Evolutionary conservation across 805 yeast species (phyloP), one percentile per base, ranked within the genome.

Genomic region (Dipodascopsis tothii): DNA sequence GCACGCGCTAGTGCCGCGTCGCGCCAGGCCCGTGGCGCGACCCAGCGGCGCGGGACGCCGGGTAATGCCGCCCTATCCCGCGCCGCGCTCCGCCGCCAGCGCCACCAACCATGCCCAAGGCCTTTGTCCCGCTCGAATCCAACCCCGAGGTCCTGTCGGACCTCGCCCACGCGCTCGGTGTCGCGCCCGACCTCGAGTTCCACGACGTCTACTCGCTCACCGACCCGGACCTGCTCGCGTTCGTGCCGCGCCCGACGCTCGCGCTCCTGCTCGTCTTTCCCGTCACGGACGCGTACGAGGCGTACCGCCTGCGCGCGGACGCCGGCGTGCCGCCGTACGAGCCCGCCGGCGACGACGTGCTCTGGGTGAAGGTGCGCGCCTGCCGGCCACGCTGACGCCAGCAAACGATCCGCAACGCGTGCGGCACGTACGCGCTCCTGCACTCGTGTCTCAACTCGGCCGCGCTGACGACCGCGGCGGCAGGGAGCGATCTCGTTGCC

Each of bases 341-440:
- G 19, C 32, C 46, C 3, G 33, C 45, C 2, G 50, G 47, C 20
- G 59, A 50, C 49, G 65, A 56, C 4, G 67, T 78, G 14, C 52
- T 72, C n/a, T 92, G 97, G 96, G 77, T 80, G 3, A 45, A 39
- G 41, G 50, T 46, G 22, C 14, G 35, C 9, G 30, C 30, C 30
- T 25, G 30, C 30, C 14, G 30, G 30, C 9, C 9, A 9, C 35
- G 9, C 14, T 33, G 5, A 7, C 14, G 6, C 17, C 17, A 77
- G 53, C 98, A 90, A 58, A 78, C 87, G 0, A 76, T 92, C 16
- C 76, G 75, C 50, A 90, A 90, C 60, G 94, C 94, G 0, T 90
- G 98, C 66, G 98, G 98, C 3, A 72, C 94, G 25, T 85, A 83
- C 63, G 97, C 95, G 0, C 61, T 92, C 37, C 65, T 90, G 19